Evolutionary conservation across 2,329 filamentous ascomycete genomes (phyloP).

Genomic region (Aureobasidium sp.): DNA sequence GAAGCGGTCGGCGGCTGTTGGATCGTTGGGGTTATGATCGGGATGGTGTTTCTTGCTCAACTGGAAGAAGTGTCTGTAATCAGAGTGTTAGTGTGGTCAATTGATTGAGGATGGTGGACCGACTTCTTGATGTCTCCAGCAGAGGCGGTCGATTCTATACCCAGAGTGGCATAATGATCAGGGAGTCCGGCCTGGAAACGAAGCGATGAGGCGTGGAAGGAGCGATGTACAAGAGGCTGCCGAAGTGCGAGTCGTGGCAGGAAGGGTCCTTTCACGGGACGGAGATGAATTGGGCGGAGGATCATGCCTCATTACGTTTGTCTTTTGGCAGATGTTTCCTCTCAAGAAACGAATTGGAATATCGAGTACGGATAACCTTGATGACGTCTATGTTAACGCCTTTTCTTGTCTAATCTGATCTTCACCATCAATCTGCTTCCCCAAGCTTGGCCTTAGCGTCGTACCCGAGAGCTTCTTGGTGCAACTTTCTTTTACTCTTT

Average conservation of each 20-base stretch:
- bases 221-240: neutral
- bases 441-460: neutral
- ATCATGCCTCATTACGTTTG: conserved; percentile 14
- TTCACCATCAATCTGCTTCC: neutral
- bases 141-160: conserved; percentile 61
- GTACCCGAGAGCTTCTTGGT: neutral
- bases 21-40: conserved; percentile 75
- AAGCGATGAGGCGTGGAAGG: conserved; percentile 39
- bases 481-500: conserved; percentile 1
- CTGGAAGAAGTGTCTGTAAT: conserved; percentile 60
- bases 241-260: neutral
- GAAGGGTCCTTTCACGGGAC: neutral
- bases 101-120: neutral
- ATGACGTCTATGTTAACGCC: neutral
- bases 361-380: neutral
- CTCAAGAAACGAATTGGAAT: neutral
- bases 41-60: conserved; percentile 91
- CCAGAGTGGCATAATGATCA: conserved; percentile 77
- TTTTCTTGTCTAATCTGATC: conserved; percentile 4
- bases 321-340: neutral
- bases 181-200: conserved; percentile 28
- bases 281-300: conserved; percentile 4
- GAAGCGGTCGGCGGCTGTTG: conserved; percentile 65
- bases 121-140: conserved; percentile 78
- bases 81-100: neutral